Evolutionary conservation across 306 rosid species (phyloP), one percentile per base, ranked within the genome.

Genomic region (Prosopis cineraria): DNA sequence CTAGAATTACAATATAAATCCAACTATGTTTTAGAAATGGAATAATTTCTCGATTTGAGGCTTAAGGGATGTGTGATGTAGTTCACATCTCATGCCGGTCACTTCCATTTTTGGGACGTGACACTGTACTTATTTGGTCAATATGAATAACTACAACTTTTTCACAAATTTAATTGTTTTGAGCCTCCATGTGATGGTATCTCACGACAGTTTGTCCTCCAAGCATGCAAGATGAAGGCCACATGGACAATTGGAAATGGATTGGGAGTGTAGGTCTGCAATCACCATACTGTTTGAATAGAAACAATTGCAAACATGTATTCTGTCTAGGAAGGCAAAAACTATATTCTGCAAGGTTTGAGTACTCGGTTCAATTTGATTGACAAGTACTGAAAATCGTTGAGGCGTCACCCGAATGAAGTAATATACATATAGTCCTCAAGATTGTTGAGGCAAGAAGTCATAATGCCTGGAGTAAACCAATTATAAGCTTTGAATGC

Each of bases 211-310:
- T 52, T 73, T 63, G 30, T 5, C 31, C 17, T 34, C 55, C 19
- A 24, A 22, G n/a, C 8, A 34, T 36, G 19, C 3, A 68, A 27
- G 13, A 39, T 0, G 3, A 53, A 64, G 4, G 70, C n/a, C n/a
- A n/a, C n/a, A n/a, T n/a, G n/a, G n/a, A n/a, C n/a, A n/a, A n/a
- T n/a, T 36, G 72, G 30, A 7, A 55, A 75, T 27, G 19, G 33
- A 3, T n/a, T 27, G 58, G 60, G 62, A 50, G 68, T 12, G n/a
- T 43, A 30, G 0, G 80, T 41, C 76, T 77, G 85, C 79, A 77
- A 66, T 45, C n/a, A 71, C n/a, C 24, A n/a, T 6, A 9, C n/a
- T 50, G 63, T 7, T 37, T 3, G 78, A 70, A 33, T 34, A 47
- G 16, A 47, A 41, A 47, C 29, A 69, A 75, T 25, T 43, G 6